These are phyloP conservation scores for Calonectria henricotiae DNA, from an alignment of 2,329 filamentous ascomycete genomes.

Conservation along the genomic window DNA sequence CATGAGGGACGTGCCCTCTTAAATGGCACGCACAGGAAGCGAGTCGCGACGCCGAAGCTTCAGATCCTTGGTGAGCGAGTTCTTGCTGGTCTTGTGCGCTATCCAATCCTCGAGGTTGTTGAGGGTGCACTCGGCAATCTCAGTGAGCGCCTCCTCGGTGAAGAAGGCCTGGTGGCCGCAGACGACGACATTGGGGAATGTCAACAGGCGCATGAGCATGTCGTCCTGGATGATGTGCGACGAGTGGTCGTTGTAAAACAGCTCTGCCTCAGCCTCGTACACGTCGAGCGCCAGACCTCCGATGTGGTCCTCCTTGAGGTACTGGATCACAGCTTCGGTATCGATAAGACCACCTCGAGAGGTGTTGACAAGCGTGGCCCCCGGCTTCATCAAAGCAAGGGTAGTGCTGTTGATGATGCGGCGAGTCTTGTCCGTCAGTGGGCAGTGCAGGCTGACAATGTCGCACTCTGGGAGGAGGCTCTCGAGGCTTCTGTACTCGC, in stretches of 20 bases:
- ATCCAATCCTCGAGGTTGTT: constrained; percentile 69
- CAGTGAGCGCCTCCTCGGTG: constrained; percentile 75
- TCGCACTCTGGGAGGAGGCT: constrained; percentile 71
- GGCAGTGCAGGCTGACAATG: constrained; percentile 78
- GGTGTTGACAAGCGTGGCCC: constrained; percentile 77
- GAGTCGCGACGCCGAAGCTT: constrained; percentile 51
- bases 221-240: constrained; percentile 78
- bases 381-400: constrained; percentile 71
- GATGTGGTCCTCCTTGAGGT: constrained; percentile 74
- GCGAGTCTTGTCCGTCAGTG: constrained; percentile 73
- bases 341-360: constrained; percentile 78
- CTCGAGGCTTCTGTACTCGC: constrained; percentile 70
- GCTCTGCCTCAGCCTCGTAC: constrained; percentile 76
- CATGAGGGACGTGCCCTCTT: constrained; percentile 21
- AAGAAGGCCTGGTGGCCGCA: constrained; percentile 81
- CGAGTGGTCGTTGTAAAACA: constrained; percentile 79
- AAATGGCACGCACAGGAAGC: constrained; percentile 56
- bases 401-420: constrained; percentile 73
- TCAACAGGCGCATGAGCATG: constrained; percentile 76
- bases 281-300: constrained; percentile 78
- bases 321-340: constrained; percentile 72
- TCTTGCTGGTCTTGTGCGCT: constrained; percentile 53
- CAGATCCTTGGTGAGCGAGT: constrained; percentile 55
- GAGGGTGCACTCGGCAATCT: constrained; percentile 76
- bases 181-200: constrained; percentile 78